phyloP scores from a whole-genome alignment of 2,329 filamentous ascomycete species.

The Cryphonectria naterciae region DNA sequence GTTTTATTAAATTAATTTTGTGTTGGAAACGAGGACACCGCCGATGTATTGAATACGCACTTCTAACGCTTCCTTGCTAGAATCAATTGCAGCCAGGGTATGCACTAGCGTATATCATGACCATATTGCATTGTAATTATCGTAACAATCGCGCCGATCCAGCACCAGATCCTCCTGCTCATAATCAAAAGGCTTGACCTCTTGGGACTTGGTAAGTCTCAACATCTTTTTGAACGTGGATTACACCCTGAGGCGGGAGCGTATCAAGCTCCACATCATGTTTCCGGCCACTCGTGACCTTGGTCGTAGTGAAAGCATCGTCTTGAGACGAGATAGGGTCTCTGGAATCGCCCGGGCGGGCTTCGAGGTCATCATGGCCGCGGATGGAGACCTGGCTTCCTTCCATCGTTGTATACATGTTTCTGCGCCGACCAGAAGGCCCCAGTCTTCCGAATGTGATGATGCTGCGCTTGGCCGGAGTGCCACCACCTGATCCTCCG shows the following conservation, averaged over 20 bases:
- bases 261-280: background rate
- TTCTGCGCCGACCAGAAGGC: background rate
- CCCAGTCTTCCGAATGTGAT: constrained; percentile 15
- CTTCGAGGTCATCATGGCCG: constrained; percentile 2
- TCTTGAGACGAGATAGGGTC: background rate
- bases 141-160: background rate
- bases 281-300: background rate
- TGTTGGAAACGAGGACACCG: no score
- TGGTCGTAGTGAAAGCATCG: constrained; percentile 10
- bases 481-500: background rate
- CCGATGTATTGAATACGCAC: no score
- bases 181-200: background rate
- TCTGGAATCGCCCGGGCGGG: background rate
- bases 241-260: background rate
- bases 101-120: background rate
- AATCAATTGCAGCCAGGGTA: no score
- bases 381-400: constrained; percentile 2
- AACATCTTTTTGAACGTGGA: constrained; percentile 7
- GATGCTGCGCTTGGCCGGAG: background rate
- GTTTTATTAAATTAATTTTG: no score
- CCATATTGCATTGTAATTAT: background rate
- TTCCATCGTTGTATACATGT: constrained; percentile 5
- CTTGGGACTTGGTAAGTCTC: constrained; percentile 9
- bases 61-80: no score
- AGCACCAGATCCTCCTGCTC: no score